phyloP scores from a whole-genome alignment of 2,329 filamentous ascomycete genomes.

The Aspergillus hiratsukae region DNA sequence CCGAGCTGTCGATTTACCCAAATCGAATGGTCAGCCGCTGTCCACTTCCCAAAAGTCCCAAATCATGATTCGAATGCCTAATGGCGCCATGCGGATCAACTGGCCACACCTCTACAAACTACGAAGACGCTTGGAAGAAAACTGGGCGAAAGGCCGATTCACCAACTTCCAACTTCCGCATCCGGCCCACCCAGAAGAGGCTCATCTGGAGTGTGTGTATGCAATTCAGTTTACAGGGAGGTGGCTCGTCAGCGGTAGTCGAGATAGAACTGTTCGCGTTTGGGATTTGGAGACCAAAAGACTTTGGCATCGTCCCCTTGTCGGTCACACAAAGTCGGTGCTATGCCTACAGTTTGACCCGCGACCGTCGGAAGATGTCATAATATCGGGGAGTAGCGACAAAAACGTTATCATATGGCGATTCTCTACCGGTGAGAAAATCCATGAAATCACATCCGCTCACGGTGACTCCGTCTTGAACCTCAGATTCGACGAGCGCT shows the following conservation, averaged over 20 bases:
- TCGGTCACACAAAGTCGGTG: slow-evolving; percentile 79
- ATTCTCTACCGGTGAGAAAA: slow-evolving; percentile 81
- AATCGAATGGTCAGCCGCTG: slow-evolving; percentile 9
- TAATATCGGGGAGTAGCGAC: slow-evolving; percentile 95
- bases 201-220: slow-evolving; percentile 90
- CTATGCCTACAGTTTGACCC: slow-evolving; percentile 94
- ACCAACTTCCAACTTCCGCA: slow-evolving; percentile 88
- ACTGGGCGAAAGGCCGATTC: slow-evolving; percentile 81
- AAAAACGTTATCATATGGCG: slow-evolving; percentile 85
- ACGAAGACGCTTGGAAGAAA: slow-evolving; percentile 76
- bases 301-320: slow-evolving; percentile 67
- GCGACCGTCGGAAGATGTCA: slow-evolving; percentile 76
- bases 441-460: slow-evolving; percentile 71
- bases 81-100: slow-evolving; percentile 59
- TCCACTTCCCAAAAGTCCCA: slow-evolving; percentile 26
- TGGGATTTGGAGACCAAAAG: slow-evolving; percentile 84
- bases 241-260: slow-evolving; percentile 87
- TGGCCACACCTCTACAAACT: slow-evolving; percentile 94
- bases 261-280: slow-evolving; percentile 80
- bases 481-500: slow-evolving; percentile 83
- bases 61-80: slow-evolving; percentile 28
- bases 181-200: slow-evolving; percentile 71
- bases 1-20: slow-evolving; percentile 6
- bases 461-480: slow-evolving; percentile 92
- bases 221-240: slow-evolving; percentile 83